These are phyloP conservation scores for Daldinia caldariorum DNA, from an alignment of 495 filamentous ascomycete genomes.

Conservation along the genomic window DNA sequence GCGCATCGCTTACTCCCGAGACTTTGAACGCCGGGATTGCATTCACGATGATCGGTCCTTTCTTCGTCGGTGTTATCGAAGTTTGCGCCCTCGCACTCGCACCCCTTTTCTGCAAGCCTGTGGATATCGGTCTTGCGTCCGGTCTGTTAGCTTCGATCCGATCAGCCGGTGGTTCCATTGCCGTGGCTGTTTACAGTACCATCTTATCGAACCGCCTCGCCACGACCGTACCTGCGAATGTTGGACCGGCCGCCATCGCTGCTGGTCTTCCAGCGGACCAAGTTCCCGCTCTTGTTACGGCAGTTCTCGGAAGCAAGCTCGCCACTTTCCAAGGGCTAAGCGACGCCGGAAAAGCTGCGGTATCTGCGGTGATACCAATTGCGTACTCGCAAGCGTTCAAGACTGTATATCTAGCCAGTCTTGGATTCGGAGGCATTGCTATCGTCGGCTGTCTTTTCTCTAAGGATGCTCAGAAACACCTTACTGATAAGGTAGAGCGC, in stretches of 20 bases:
- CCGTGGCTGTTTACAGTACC: conserved; percentile 54
- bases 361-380: conserved; percentile 48
- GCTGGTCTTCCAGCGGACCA: conserved; percentile 57
- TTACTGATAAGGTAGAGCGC: conserved; percentile 51
- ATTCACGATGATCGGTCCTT: conserved; percentile 40
- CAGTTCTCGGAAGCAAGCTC: conserved; percentile 49
- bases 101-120: conserved; percentile 40
- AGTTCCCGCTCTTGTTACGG: conserved; percentile 52
- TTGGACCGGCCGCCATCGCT: conserved; percentile 52
- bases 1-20: conserved; percentile 45
- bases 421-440: conserved; percentile 58
- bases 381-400: conserved; percentile 57
- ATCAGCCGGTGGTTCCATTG: conserved; percentile 43
- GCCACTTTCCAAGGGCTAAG: conserved; percentile 54
- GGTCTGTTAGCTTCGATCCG: conserved; percentile 57
- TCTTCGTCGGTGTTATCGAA: conserved; percentile 43
- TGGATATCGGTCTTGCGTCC: conserved; percentile 61
- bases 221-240: conserved; percentile 51
- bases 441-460: conserved; percentile 55
- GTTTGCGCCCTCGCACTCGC: conserved; percentile 39
- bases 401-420: conserved; percentile 59
- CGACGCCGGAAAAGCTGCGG: conserved; percentile 50
- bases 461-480: conserved; percentile 49
- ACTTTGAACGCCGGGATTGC: conserved; percentile 35
- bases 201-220: conserved; percentile 57